Evolutionary conservation across 768 basidiomycete species (phyloP).

Genomic region (Coprinopsis marcescibilis): DNA sequence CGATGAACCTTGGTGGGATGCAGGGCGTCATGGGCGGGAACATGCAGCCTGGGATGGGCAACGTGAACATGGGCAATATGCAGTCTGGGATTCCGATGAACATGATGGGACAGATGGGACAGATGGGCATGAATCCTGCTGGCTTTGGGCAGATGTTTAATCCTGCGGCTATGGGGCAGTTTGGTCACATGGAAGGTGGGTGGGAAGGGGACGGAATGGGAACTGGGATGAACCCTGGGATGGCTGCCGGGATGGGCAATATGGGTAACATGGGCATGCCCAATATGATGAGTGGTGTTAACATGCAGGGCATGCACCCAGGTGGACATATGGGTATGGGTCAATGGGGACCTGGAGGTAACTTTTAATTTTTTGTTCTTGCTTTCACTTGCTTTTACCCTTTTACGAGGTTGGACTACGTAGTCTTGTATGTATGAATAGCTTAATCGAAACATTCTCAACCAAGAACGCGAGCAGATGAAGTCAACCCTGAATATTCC

Average conservation of each 20-base stretch:
- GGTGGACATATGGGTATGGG: conserved; percentile 19
- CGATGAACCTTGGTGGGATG: conserved; percentile 24
- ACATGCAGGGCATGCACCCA: conserved; percentile 30
- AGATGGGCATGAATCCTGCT: conserved; percentile 16
- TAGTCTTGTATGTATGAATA: too few relatives aligned
- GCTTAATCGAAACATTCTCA: too few relatives aligned
- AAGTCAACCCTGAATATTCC: too few relatives aligned
- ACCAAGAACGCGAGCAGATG: too few relatives aligned
- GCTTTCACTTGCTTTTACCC: too few relatives aligned
- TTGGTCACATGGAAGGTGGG: too few relatives aligned
- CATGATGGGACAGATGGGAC: conserved; percentile 13
- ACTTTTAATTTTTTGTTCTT: conserved; percentile 8
- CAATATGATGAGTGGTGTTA: conserved; percentile 20
- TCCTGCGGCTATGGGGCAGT: conserved; percentile 3
- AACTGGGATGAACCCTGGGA: conserved; percentile 8
- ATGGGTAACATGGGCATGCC: conserved; percentile 30
- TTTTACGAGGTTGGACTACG: too few relatives aligned
- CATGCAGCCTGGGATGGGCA: conserved; percentile 13
- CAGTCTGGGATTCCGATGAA: conserved; percentile 13
- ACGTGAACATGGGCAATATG: conserved; percentile 16
- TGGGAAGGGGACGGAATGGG: conserved; percentile 7
- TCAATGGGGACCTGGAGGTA: conserved; percentile 18
- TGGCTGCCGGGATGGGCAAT: conserved; percentile 28
- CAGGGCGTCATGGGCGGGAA: conserved; percentile 13
- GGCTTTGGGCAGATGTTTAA: conserved; percentile 9